Conservation (phyloP, 164 flowering plant genomes). For the Berberis thunbergii region DNA sequence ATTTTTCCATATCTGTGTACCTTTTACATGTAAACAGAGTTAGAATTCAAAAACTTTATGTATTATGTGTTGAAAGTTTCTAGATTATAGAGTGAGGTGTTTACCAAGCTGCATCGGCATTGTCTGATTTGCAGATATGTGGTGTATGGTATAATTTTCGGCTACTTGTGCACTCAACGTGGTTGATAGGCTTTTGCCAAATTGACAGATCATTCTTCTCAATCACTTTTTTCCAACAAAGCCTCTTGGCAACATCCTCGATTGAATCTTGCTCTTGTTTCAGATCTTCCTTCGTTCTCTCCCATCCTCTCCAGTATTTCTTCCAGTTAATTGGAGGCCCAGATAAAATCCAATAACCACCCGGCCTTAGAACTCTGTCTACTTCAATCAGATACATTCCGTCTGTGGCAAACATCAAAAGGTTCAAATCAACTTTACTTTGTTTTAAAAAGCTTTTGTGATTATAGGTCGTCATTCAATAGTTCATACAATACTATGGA, state of each 20-base stretch:
- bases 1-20: conserved; percentile 83
- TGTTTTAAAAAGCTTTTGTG: not conserved
- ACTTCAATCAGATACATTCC: conserved; percentile 83
- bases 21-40: conserved; percentile 23
- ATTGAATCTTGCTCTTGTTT: conserved; percentile 84
- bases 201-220: conserved; percentile 76
- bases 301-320: conserved; percentile 95
- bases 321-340: conserved; percentile 95
- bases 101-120: conserved; percentile 78
- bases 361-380: conserved; percentile 88
- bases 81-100: not conserved
- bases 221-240: conserved; percentile 87
- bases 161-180: conserved; percentile 52
- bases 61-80: not conserved
- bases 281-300: conserved; percentile 81
- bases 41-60: not conserved
- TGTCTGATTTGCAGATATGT: conserved; percentile 72
- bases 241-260: conserved; percentile 60
- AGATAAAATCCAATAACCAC: conserved; percentile 98
- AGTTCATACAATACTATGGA: too few relatives aligned
- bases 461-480: too few relatives aligned
- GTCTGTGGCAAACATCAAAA: conserved; percentile 30
- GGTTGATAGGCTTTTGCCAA: conserved; percentile 93
- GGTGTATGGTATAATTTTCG: conserved; percentile 39
- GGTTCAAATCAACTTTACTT: not conserved